Conservation (phyloP, 768 basidiomycete species). For the Tulasnella sp. region DNA sequence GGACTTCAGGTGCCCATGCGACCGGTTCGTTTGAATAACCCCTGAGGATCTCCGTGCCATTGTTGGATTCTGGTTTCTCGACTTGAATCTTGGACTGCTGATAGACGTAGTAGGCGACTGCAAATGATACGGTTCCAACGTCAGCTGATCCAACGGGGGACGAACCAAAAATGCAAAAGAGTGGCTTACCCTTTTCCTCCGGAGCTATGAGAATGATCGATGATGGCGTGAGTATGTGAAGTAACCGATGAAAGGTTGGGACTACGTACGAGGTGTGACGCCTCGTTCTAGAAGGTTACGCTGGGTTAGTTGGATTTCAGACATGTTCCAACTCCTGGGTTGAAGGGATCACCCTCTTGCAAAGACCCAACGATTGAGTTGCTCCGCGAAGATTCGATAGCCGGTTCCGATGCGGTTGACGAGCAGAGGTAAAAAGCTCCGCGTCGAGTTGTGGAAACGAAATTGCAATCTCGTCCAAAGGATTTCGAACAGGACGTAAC, state of each 20-base stretch:
- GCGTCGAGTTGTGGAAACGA: not conserved
- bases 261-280: conserved; percentile 17
- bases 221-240: not conserved
- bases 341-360: not conserved
- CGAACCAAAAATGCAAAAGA: not conserved
- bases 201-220: conserved; percentile 7
- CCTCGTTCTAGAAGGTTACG: conserved; percentile 15
- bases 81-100: conserved; percentile 3
- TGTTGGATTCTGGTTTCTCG: conserved; percentile 13
- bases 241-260: not conserved
- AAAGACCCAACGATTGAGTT: not conserved
- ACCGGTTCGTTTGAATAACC: conserved; percentile 11
- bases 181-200: conserved; percentile 18
- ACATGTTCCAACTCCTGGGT: conserved; percentile 2
- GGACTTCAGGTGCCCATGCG: conserved; percentile 17
- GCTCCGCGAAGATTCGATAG: not conserved
- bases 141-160: not conserved
- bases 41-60: not conserved
- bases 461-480: not conserved
- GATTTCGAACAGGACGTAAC: not conserved
- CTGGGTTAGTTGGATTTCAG: conserved; percentile 9
- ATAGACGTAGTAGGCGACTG: conserved; percentile 20
- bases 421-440: not conserved
- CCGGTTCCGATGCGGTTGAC: not conserved
- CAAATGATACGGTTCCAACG: not conserved